phyloP scores from a whole-genome alignment of 1,139 yeast genomes.

The Yamadazyma kanchanaburiensis region DNA sequence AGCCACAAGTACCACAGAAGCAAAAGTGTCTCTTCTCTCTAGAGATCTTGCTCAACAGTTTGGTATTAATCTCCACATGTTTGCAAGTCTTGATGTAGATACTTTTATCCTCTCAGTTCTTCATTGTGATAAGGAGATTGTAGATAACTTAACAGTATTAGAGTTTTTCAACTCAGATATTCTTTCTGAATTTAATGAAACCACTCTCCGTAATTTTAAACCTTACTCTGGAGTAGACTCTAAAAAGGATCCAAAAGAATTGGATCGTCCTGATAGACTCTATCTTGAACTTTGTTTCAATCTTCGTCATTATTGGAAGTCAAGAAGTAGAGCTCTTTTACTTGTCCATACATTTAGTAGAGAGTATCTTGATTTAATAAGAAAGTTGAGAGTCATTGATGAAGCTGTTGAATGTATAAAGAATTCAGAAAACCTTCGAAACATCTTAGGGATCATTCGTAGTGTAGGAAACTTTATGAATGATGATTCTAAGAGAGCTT shows the following conservation, averaged over 20 bases:
- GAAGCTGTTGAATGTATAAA: slow-evolving; percentile 61
- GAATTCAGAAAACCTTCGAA: slow-evolving; percentile 61
- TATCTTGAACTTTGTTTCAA: slow-evolving; percentile 77
- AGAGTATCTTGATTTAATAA: slow-evolving; percentile 67
- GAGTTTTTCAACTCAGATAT: slow-evolving; percentile 81
- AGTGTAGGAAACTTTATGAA: slow-evolving; percentile 95
- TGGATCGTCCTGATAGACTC: slow-evolving; percentile 79
- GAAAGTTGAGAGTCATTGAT: slow-evolving; percentile 64
- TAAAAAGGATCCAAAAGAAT: slow-evolving; percentile 54
- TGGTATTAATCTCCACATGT: slow-evolving; percentile 88
- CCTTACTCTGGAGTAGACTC: slow-evolving; percentile 66
- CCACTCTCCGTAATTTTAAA: slow-evolving; percentile 59
- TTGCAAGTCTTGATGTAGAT: slow-evolving; percentile 57
- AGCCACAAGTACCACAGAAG: slow-evolving; percentile 9
- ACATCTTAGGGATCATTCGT: slow-evolving; percentile 70
- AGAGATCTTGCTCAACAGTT: slow-evolving; percentile 81
- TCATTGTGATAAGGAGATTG: slow-evolving; percentile 66
- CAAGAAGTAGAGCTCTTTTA: slow-evolving; percentile 76
- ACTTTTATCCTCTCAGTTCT: slow-evolving; percentile 65
- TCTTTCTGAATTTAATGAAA: slow-evolving; percentile 67
- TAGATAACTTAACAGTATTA: slow-evolving; percentile 66
- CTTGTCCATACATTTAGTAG: slow-evolving; percentile 65
- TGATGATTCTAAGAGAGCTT: slow-evolving; percentile 72
- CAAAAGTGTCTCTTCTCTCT: slow-evolving; percentile 62
- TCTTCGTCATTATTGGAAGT: slow-evolving; percentile 78